Base-by-base conservation (phyloP, 192 early-diverging fungal species). In the Gigaspora rosea region DNA sequence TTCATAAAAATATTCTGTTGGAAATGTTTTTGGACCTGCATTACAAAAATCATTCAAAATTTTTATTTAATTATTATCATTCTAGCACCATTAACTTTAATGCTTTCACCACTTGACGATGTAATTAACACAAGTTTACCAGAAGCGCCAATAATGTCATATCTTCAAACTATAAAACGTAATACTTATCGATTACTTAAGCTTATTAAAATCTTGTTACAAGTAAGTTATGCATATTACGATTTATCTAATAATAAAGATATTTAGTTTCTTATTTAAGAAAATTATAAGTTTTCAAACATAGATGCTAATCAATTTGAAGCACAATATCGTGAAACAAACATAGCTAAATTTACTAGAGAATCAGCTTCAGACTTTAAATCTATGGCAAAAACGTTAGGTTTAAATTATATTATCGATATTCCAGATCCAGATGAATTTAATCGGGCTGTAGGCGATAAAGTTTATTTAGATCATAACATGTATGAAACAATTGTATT, bases 361-460 rank as follows among this genome's bases (percentile, higher is more conserved):
- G 84, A 89, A 61, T 79, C 87, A 7, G 83, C 85, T 1, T 80
- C 83, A 35, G 82, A 85, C 62, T 91, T 91, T 79, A 82, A 88
- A 64, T 56, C 51, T 46, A 71, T 71, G 70, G 70, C 70, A 49
- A 52, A 57, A 57, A 56, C 70, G 9, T 56, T 83, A 12, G 77
- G 81, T 27, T 27, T 27, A 27, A 1, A 27, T 27, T 27, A 27
- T 27, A 27, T 27, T 27, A 27, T 27, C 1, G 59, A 75, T 8
- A 62, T 75, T 32, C 73, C 59, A 48, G 80, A 82, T 15, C n/a
- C 46, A 33, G 15, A 62, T 1, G 48, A n/a, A 35, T 50, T 75
- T 22, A 9, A 59, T 2, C 11, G 32, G 15, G 48, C 57, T 46
- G 32, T 75, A 12, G 18, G 6, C 1, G 20, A 74, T 4, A 59